Evolutionary conservation across 163 green algal genomes (phyloP), one percentile per base, ranked within the genome.

Genomic region (Scenedesmus sp.): DNA sequence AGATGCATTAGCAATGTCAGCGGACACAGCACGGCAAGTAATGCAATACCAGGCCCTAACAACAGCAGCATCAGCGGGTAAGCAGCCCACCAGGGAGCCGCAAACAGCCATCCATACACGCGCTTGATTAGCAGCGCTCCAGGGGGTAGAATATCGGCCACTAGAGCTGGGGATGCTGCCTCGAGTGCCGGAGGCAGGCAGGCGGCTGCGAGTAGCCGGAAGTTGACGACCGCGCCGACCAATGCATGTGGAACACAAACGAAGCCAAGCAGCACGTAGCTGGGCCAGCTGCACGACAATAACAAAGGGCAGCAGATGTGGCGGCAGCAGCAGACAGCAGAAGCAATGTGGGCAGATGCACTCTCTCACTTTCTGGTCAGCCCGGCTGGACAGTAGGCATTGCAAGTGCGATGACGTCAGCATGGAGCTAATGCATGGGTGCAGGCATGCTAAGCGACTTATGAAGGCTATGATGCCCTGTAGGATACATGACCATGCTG

Each of bases 51-150:
- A 26, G 88, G 88, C 62, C 34, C 55, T 60, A 92, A 34, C 59
- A 87, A 26, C 88, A 92, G 26, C 46, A 88, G 59, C 15, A 92
- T 92, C 56, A 86, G 15, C 1, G 88, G 88, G 73, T 92, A 92
- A 9, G 88, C 88, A 2, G 76, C 20, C 88, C 88, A 92, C 62
- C 60, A 84, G 3, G 88, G 88, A 4, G 88, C 81, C 7, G 62
- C 70, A 84, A 88, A 88, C 54, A 92, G 54, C 64, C 81, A 89
- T 66, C 88, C 64, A 34, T 92, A 88, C 34, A 88, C 10, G 0
- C 23, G 26, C 15, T 86, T 84, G 46, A 88, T 84, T 18, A 34
- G 4, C 6, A 26, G 7, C 15, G 88, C 64, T 0, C 88, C 88
- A 15, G 88, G 88, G 4, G 88, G 88, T 15, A 92, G 26, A 2